Evolutionary conservation across 1,139 yeast species (phyloP), one percentile per base, ranked within the genome.

Genomic region (Yamadazyma diospyri): DNA sequence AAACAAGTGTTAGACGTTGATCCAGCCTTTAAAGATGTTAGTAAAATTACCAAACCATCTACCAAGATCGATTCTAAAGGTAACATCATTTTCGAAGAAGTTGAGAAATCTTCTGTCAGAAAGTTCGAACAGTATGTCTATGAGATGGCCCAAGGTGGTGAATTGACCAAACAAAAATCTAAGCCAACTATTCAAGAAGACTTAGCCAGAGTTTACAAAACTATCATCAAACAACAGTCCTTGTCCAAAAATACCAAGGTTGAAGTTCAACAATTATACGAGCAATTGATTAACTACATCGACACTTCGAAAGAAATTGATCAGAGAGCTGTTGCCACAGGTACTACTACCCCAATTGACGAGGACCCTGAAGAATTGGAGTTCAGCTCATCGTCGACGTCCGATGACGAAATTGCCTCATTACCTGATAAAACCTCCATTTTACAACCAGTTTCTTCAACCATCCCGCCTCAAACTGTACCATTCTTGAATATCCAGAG

Each of bases 131-230:
- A 89, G 59, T 92, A 92, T 56, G 97, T 92, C 46, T 77, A 80
- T 56, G 96, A 87, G 62, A 89, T 92, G 97, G 95, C 97, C 35
- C 81, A 78, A 54, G 98, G 98, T 64, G 92, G 95, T 50, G 78
- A 78, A 47, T 67, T 86, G 57, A 86, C 97, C 43, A 79, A 71
- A 51, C 68, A 64, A 39, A 55, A 62, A 22, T 37, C 50, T 16
- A 79, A 79, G 55, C 87, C 92, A 52, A 76, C 94, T 33, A 81
- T 84, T 52, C 78, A 78, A 49, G 92, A 87, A 56, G 96, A 87
- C 61, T 75, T 88, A 57, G 78, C 88, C 31, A 77, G 81, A 56
- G 85, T 87, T 44, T 88, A 87, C 73, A 78, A 81, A 57, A 87
- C 89, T 35, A 77, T 86, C 41, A 71, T 83, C 41, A 80, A 77